Conservation (phyloP, 371 early-diverging fungal species). For the Apophysomyces ossiformis region DNA sequence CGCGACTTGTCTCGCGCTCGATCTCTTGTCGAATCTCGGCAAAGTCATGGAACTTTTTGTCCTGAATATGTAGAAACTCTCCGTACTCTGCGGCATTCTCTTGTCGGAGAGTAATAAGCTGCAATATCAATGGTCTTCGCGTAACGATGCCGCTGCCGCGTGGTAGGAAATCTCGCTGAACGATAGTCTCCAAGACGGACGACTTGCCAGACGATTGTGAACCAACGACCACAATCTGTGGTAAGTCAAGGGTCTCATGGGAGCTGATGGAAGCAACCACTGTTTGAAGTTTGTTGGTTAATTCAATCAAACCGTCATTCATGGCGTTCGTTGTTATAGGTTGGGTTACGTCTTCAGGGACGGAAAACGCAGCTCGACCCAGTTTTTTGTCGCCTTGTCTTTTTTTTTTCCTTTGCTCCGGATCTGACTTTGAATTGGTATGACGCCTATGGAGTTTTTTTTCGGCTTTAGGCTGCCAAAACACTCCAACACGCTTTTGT, state of each 20-base stretch:
- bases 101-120: conserved; percentile 74
- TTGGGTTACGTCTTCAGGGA: conserved; percentile 17
- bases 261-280: conserved; percentile 87
- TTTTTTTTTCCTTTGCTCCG: conserved; percentile 10
- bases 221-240: conserved; percentile 89
- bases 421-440: not conserved
- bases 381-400: not conserved
- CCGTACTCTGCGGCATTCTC: conserved; percentile 58
- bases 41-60: conserved; percentile 83
- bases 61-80: conserved; percentile 80
- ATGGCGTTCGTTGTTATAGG: conserved; percentile 4
- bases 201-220: conserved; percentile 94
- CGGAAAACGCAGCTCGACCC: conserved; percentile 1
- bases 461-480: not conserved
- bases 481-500: too few relatives aligned
- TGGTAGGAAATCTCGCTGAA: conserved; percentile 91
- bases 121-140: conserved; percentile 89
- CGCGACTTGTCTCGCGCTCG: conserved; percentile 84
- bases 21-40: conserved; percentile 88
- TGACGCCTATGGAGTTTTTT: conserved; percentile 3
- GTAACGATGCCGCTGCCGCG: conserved; percentile 94
- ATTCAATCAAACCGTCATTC: conserved; percentile 73
- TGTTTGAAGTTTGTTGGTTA: conserved; percentile 94
- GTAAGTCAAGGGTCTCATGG: conserved; percentile 84
- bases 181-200: conserved; percentile 90